These are phyloP conservation scores for Lolium rigidum DNA, from an alignment of 176 grass and related monocot genomes.

Conservation along the genomic window DNA sequence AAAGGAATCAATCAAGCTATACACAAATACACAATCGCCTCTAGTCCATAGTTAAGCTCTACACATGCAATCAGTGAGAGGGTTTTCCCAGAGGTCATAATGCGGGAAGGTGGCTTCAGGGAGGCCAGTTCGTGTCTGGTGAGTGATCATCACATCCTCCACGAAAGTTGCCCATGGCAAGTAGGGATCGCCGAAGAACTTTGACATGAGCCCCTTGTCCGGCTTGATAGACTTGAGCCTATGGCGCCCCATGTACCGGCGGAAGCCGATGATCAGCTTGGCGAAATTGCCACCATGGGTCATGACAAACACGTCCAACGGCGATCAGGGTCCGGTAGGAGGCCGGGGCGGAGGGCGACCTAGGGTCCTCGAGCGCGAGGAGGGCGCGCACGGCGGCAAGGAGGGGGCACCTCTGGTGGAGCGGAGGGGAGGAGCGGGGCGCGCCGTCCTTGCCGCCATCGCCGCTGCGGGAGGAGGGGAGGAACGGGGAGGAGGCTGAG, in stretches of 20 bases:
- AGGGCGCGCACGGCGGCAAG: constrained; percentile 62
- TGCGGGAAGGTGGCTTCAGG: constrained; percentile 88
- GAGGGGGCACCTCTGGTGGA: constrained; percentile 51
- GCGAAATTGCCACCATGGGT: constrained; percentile 95
- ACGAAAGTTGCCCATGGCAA: constrained; percentile 90
- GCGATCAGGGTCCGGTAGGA: constrained; percentile 78
- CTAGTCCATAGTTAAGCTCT: constrained; percentile 49
- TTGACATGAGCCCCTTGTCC: constrained; percentile 93
- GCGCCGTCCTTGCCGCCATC: constrained; percentile 57
- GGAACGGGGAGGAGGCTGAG: constrained; percentile 45
- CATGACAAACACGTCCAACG: constrained; percentile 88
- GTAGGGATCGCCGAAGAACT: constrained; percentile 87
- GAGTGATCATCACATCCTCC: constrained; percentile 83
- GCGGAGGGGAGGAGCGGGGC: constrained; percentile 37
- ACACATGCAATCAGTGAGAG: constrained; percentile 93
- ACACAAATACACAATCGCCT: neutral
- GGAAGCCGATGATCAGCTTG: constrained; percentile 89
- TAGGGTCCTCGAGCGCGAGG: constrained; percentile 73
- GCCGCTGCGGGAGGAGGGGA: constrained; percentile 47
- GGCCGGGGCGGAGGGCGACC: constrained; percentile 53
- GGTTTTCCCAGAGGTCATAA: constrained; percentile 98
- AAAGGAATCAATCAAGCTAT: constrained; percentile 45
- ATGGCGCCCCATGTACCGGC: constrained; percentile 83
- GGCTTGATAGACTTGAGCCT: constrained; percentile 96
- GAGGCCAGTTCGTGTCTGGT: constrained; percentile 89